These are phyloP conservation scores for Candida sp. DNA, from an alignment of 1,139 yeast species.

Conservation along the genomic window DNA sequence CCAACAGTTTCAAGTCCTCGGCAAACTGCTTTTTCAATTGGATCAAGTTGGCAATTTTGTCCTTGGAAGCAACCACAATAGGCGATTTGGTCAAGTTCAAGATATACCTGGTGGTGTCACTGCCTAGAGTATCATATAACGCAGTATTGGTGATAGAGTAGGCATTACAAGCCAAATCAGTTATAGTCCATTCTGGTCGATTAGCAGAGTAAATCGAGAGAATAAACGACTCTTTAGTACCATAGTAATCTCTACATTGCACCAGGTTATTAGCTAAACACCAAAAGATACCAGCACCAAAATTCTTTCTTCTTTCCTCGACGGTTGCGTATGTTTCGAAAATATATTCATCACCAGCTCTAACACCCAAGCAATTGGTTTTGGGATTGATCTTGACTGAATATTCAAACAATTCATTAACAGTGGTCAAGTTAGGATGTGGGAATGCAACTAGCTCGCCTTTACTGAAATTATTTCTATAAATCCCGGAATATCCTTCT, in stretches of 20 bases:
- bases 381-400: constrained; percentile 34
- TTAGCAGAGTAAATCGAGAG: constrained; percentile 33
- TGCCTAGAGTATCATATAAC: constrained; percentile 39
- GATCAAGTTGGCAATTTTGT: constrained; percentile 24
- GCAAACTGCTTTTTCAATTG: constrained; percentile 24
- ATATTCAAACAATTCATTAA: constrained; percentile 45
- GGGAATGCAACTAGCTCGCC: constrained; percentile 37
- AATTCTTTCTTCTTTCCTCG: constrained; percentile 37
- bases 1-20: constrained; percentile 21
- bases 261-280: constrained; percentile 44
- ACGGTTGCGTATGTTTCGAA: constrained; percentile 46
- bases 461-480: constrained; percentile 13
- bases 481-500: constrained; percentile 29
- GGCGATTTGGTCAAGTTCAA: constrained; percentile 34
- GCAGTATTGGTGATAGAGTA: constrained; percentile 36
- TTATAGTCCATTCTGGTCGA: constrained; percentile 35
- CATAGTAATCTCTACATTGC: constrained; percentile 20
- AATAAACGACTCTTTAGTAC: constrained; percentile 23
- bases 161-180: constrained; percentile 35
- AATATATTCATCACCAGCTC: constrained; percentile 45
- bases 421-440: constrained; percentile 51
- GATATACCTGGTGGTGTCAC: constrained; percentile 30
- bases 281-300: constrained; percentile 66
- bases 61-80: constrained; percentile 28
- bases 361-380: constrained; percentile 48